phyloP scores from a whole-genome alignment of 495 filamentous ascomycete species.

The Xylaria longipes region DNA sequence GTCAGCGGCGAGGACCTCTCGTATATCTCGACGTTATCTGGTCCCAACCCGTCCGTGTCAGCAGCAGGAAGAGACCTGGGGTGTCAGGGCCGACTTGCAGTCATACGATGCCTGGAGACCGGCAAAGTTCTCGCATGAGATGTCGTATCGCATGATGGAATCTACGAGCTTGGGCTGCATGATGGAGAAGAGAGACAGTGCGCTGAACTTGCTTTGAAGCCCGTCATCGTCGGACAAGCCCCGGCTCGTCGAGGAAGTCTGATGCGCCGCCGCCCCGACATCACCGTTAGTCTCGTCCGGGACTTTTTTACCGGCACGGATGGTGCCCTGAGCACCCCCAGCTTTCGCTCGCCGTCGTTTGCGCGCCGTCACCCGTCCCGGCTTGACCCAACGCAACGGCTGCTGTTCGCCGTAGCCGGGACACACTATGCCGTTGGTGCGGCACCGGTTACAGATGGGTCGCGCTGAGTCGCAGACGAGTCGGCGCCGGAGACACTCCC shows the following conservation, averaged over 20 bases:
- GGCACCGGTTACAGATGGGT: constrained; percentile 41
- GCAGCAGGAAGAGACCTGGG: not conserved
- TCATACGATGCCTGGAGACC: constrained; percentile 20
- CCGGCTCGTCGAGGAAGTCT: not conserved
- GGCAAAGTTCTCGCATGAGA: constrained; percentile 21
- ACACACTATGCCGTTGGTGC: constrained; percentile 36
- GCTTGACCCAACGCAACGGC: constrained; percentile 42
- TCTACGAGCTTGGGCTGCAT: constrained; percentile 10
- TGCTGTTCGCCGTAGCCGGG: constrained; percentile 40
- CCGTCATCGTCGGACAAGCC: not conserved
- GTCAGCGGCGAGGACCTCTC: constrained; percentile 12
- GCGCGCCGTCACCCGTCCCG: constrained; percentile 38
- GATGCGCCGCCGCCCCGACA: not conserved
- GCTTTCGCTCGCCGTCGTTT: constrained; percentile 15
- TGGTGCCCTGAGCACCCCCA: not conserved
- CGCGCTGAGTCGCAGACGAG: constrained; percentile 44
- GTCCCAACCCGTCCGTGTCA: not conserved
- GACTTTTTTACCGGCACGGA: not conserved
- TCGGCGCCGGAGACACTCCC: constrained; percentile 49
- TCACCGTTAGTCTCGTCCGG: not conserved
- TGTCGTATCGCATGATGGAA: constrained; percentile 22
- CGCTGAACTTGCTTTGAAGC: not conserved
- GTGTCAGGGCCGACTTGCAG: constrained; percentile 9
- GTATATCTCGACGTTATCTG: constrained; percentile 25
- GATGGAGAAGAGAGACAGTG: constrained; percentile 7